Evolutionary conservation across 305 asterid species (phyloP).

Genomic region (Caryopteris hybrid): DNA sequence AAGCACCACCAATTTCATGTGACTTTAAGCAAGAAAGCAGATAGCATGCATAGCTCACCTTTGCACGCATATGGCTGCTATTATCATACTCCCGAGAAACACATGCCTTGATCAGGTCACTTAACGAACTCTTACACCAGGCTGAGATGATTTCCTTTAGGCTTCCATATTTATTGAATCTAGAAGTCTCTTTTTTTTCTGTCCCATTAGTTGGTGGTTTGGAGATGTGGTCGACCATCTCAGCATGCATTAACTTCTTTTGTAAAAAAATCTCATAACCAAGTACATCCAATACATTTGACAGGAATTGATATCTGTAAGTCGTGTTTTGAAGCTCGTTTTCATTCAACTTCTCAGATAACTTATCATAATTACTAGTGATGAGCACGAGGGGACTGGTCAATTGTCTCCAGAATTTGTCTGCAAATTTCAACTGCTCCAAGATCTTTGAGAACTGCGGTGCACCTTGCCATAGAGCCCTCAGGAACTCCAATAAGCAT

Average conservation of each 20-base stretch:
- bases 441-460: slow-evolving; percentile 68
- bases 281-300: slow-evolving; percentile 65
- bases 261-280: slow-evolving; percentile 79
- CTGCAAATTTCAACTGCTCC: slow-evolving; percentile 60
- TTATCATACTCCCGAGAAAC: slow-evolving; percentile 61
- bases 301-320: slow-evolving; percentile 53
- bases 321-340: slow-evolving; percentile 41
- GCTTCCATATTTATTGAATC: slow-evolving; percentile 26
- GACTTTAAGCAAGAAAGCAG: neutral
- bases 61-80: slow-evolving; percentile 44
- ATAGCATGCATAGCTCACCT: slow-evolving; percentile 44
- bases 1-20: neutral
- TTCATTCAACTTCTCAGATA: slow-evolving; percentile 37
- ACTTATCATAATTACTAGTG: slow-evolving; percentile 25
- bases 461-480: slow-evolving; percentile 96
- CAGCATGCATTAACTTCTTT: slow-evolving; percentile 64
- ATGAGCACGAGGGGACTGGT: slow-evolving; percentile 44
- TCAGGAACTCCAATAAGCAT: slow-evolving; percentile 64
- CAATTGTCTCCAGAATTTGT: slow-evolving; percentile 71
- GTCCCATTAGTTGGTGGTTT: slow-evolving; percentile 33
- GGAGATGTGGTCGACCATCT: slow-evolving; percentile 41
- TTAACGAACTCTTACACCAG: slow-evolving; percentile 58
- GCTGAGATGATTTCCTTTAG: slow-evolving; percentile 54
- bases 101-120: slow-evolving; percentile 65
- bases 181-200: slow-evolving; percentile 32